Percentiles rank a stretch among this genome's conserved stretches.
Evolutionary conservation across 2,329 filamentous ascomycete genomes (phyloP).

Genomic region (Corinectria fuckeliana): DNA sequence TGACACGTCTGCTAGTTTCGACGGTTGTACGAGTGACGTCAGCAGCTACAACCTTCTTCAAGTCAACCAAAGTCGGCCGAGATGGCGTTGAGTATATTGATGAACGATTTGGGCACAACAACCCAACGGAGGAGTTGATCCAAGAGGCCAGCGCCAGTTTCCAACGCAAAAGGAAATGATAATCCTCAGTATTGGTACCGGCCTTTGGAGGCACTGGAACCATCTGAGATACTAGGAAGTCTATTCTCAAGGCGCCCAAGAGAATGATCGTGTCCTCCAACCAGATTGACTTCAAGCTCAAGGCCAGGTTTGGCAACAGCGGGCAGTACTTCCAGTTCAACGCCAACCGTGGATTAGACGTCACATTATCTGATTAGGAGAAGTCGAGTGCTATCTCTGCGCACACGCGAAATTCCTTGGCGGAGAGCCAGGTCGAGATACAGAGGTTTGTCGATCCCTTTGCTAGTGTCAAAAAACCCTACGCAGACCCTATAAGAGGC

Average conservation of each 20-base stretch:
- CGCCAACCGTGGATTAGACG: conserved; percentile 37
- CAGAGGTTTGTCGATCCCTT: neutral
- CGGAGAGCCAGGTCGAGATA: conserved; percentile 7
- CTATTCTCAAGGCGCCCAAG: neutral
- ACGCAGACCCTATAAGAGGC: neutral
- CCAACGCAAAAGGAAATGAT: conserved; percentile 14
- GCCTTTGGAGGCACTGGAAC: neutral
- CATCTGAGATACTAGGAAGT: neutral
- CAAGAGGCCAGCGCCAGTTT: conserved; percentile 37
- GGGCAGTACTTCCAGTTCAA: conserved; percentile 37
- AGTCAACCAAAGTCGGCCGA: too few species aligned
- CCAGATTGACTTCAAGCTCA: neutral
- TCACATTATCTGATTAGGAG: conserved; percentile 37
- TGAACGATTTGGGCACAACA: conserved; percentile 35
- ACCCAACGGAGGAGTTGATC: conserved; percentile 40
- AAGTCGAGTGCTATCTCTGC: conserved; percentile 30
- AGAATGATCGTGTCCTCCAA: neutral
- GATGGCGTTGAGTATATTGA: too few species aligned
- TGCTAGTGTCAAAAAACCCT: neutral
- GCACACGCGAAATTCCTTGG: conserved; percentile 31
- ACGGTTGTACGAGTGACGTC: too few species aligned
- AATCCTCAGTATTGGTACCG: conserved; percentile 3
- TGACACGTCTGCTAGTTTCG: too few species aligned
- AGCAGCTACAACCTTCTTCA: too few species aligned
- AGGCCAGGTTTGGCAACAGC: conserved; percentile 23